Conservation (phyloP, 164 flowering plant species). For the Warburgia ugandensis region DNA sequence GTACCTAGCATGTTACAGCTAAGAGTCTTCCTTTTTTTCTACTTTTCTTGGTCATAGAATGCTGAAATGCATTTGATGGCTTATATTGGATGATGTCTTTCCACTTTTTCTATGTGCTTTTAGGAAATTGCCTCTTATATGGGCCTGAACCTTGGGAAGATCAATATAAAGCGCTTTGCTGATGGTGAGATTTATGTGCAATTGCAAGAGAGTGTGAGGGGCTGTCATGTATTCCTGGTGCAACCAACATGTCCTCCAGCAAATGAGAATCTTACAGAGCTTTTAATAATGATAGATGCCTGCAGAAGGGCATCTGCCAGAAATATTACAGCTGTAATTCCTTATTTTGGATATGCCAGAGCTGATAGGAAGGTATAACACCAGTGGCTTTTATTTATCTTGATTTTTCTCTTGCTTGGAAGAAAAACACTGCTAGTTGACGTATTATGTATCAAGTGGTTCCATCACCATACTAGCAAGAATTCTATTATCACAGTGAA, state of each 20-base stretch:
- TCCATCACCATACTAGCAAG: too few relatives aligned
- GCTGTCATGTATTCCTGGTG: slow-evolving; percentile 79
- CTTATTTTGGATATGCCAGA: slow-evolving; percentile 94
- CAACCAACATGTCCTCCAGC: slow-evolving; percentile 95
- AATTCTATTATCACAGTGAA: too few relatives aligned
- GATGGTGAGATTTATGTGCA: slow-evolving; percentile 90
- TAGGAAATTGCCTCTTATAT: slow-evolving; percentile 85
- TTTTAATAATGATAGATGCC: slow-evolving; percentile 84
- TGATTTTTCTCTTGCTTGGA: not conserved
- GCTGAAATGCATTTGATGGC: too few relatives aligned
- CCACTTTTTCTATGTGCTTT: not conserved
- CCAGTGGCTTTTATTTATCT: not conserved
- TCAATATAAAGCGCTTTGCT: slow-evolving; percentile 67
- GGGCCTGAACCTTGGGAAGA: slow-evolving; percentile 81
- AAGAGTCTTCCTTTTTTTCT: too few relatives aligned
- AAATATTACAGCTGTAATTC: slow-evolving; percentile 84
- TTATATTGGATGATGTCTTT: not conserved
- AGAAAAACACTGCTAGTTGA: too few relatives aligned
- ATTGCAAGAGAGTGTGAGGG: slow-evolving; percentile 87
- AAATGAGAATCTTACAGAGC: slow-evolving; percentile 89
- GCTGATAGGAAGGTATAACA: slow-evolving; percentile 77
- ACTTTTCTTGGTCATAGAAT: too few relatives aligned
- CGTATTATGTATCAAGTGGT: too few relatives aligned
- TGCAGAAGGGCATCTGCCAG: slow-evolving; percentile 90
- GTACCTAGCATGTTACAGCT: too few relatives aligned